These are phyloP conservation scores for Scedosporium boydii DNA, from an alignment of 2,329 filamentous ascomycete genomes.

Conservation along the genomic window DNA sequence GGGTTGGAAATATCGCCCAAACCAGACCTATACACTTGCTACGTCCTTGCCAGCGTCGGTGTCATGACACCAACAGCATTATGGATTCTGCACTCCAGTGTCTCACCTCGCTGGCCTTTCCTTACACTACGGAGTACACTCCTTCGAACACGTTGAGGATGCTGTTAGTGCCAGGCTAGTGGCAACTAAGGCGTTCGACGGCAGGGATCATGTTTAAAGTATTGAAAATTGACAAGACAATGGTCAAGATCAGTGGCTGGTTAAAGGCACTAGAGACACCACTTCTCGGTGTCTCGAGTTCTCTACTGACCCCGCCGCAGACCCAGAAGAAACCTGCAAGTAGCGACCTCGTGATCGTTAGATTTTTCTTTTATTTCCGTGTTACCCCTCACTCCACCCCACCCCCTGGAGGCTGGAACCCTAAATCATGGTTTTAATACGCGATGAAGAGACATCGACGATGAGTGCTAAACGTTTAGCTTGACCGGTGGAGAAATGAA, in stretches of 20 bases:
- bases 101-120: no score
- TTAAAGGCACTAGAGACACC: not conserved
- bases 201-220: no score
- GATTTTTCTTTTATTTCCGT: slow-evolving; percentile 1
- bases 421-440: not conserved
- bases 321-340: slow-evolving; percentile 2
- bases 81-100: not conserved
- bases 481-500: no score
- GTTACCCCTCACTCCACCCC: slow-evolving; percentile 2
- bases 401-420: not conserved
- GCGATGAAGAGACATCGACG: no score
- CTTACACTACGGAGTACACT: no score
- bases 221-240: no score
- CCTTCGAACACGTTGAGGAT: not conserved
- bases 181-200: not conserved
- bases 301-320: not conserved
- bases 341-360: slow-evolving; percentile 5
- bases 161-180: not conserved
- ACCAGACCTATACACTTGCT: not conserved
- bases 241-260: no score
- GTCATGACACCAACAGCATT: not conserved
- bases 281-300: not conserved
- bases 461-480: no score
- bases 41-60: not conserved
- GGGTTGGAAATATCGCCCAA: not conserved